Base-by-base conservation (phyloP, 805 yeast species). In the Candida piceae region DNA sequence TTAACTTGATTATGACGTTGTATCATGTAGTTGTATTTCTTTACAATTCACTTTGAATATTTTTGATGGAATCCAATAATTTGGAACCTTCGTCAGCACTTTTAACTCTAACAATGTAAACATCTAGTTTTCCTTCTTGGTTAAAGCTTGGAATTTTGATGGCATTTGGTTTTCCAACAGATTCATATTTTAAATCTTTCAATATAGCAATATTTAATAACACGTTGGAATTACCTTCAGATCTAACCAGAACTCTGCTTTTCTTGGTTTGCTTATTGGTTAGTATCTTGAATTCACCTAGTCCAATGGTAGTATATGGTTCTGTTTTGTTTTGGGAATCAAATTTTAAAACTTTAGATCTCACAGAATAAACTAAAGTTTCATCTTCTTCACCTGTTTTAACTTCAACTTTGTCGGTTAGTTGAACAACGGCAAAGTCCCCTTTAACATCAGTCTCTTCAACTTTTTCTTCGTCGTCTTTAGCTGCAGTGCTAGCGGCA, bases 311-410 rank as follows among this genome's bases (percentile, higher is more conserved):
- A 25, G 66, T 70, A 53, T 84, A 85, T 9, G 75, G 76, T 4
- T 34, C 56, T 40, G 26, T 54, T 31, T 74, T 74, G 31, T 75
- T 69, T 16, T 66, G 69, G 2, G 74, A 57, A 32, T 75, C 72
- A 33, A 74, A 75, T 39, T 78, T 66, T 74, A 78, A 77, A 31
- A 87, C 65, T 53, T 87, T 87, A 4, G 90, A 73, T 51, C 84
- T 73, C 50, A 84, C 80, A 30, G 80, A 73, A 48, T 72, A 84
- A 18, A 75, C 51, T 1, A 70, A 55, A 2, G 69, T 76, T 62
- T 90, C 97, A 36, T 76, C 72, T 61, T 88, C 96, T 62, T 90
- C 97, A 15, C 96, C 97, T 7, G 90, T 84, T 48, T 72, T 67
- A 13, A 66, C 72, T 5, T 72, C 75, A 10, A 78, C 67, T 37